phyloP scores from a whole-genome alignment of 2,329 filamentous ascomycete species.

The Thermomyces lanuginosus region DNA sequence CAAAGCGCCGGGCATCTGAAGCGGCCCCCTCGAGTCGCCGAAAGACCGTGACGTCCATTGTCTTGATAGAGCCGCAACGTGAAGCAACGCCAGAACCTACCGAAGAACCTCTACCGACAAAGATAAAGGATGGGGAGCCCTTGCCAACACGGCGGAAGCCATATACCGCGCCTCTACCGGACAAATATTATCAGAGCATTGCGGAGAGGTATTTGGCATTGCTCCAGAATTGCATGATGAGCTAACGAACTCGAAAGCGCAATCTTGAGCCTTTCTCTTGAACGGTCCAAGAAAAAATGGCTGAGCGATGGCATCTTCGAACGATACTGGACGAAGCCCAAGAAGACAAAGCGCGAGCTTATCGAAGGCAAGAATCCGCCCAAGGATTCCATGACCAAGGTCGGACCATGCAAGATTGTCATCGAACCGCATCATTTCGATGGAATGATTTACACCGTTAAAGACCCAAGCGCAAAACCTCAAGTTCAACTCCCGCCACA shows the following conservation, averaged over 20 bases:
- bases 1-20: constrained; percentile 28
- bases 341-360: constrained; percentile 37
- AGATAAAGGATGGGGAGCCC: constrained; percentile 35
- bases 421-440: constrained; percentile 50
- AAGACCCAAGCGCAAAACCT: constrained; percentile 29
- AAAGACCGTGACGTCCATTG: constrained; percentile 18
- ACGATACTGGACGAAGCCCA: constrained; percentile 42
- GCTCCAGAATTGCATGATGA: constrained; percentile 1
- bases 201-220: constrained; percentile 33
- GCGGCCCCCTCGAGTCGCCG: constrained; percentile 18
- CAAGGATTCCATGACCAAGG: constrained; percentile 36
- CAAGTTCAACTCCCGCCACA: constrained; percentile 22
- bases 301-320: constrained; percentile 38
- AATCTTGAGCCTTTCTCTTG: constrained; percentile 40
- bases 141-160: constrained; percentile 38
- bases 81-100: constrained; percentile 15
- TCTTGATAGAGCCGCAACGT: constrained; percentile 11
- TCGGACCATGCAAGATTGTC: constrained; percentile 42
- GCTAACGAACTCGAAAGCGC: constrained; percentile 26
- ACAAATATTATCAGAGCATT: constrained; percentile 42
- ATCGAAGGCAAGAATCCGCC: constrained; percentile 32
- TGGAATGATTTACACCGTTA: constrained; percentile 39
- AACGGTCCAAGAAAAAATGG: constrained; percentile 44
- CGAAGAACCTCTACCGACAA: constrained; percentile 33
- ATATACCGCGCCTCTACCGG: constrained; percentile 33